phyloP scores from a whole-genome alignment of 768 basidiomycete species.

The Pleurotus tuber-regium region DNA sequence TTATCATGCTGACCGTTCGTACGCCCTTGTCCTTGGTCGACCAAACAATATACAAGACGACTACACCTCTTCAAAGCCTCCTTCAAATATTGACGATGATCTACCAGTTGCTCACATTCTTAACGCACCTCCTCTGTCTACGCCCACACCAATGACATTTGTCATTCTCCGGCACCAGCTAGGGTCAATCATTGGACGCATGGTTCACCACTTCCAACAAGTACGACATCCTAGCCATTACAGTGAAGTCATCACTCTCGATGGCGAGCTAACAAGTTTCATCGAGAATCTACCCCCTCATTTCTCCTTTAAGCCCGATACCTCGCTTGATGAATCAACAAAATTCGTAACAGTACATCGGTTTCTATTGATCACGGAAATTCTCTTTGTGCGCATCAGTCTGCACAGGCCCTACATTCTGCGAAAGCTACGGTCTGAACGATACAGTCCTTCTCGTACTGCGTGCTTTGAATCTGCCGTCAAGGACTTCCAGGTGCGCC shows the following conservation, averaged over 20 bases:
- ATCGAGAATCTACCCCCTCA: slow-evolving; percentile 76
- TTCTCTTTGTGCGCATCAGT: slow-evolving; percentile 81
- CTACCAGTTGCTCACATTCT: slow-evolving; percentile 39
- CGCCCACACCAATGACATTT: slow-evolving; percentile 84
- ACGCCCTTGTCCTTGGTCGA: slow-evolving; percentile 86
- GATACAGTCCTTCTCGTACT: slow-evolving; percentile 74
- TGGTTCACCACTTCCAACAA: slow-evolving; percentile 92
- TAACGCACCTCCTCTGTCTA: slow-evolving; percentile 56
- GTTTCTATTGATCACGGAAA: slow-evolving; percentile 86
- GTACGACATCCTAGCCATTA: slow-evolving; percentile 77
- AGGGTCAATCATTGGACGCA: slow-evolving; percentile 81
- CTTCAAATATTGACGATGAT: slow-evolving; percentile 71
- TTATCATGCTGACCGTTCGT: slow-evolving; percentile 92
- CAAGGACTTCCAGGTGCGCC: slow-evolving; percentile 79
- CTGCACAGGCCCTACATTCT: slow-evolving; percentile 88
- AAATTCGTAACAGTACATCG: slow-evolving; percentile 78
- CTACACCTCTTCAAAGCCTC: slow-evolving; percentile 79
- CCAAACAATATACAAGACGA: slow-evolving; percentile 88
- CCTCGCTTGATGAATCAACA: slow-evolving; percentile 63
- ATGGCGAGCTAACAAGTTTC: slow-evolving; percentile 81
- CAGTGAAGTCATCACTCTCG: slow-evolving; percentile 75
- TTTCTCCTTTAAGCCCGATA: slow-evolving; percentile 75
- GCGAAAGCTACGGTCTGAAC: slow-evolving; percentile 73
- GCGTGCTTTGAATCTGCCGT: slow-evolving; percentile 93
- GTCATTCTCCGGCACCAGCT: slow-evolving; percentile 83